Conservation (phyloP, 2,329 filamentous ascomycete genomes). For the Akanthomyces lecanii region DNA sequence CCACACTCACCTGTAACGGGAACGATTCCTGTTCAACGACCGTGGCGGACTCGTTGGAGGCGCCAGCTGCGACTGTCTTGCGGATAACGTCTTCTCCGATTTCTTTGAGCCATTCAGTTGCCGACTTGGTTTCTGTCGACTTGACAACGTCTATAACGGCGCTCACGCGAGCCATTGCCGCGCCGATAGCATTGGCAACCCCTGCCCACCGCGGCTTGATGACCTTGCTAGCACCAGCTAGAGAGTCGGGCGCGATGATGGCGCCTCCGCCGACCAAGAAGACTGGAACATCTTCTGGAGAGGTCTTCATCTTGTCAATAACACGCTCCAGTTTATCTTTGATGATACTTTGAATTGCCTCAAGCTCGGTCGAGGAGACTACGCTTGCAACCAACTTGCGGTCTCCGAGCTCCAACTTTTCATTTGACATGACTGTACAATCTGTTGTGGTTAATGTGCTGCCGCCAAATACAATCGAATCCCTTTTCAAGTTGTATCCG, state of each 20-base stretch:
- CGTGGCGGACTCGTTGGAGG: conserved; percentile 38
- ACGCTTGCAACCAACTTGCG: conserved; percentile 31
- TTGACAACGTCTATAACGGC: conserved; percentile 49
- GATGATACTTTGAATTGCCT: conserved; percentile 37
- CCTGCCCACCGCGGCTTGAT: conserved; percentile 53
- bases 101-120: conserved; percentile 34
- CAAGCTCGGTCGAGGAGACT: conserved; percentile 31
- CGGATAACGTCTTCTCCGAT: conserved; percentile 39
- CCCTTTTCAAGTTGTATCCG: conserved; percentile 50
- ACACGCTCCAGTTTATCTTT: conserved; percentile 50
- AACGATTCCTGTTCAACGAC: conserved; percentile 51
- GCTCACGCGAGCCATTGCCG: conserved; percentile 57
- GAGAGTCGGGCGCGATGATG: conserved; percentile 51
- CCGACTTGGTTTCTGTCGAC: conserved; percentile 40
- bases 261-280: conserved; percentile 62
- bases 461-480: conserved; percentile 55
- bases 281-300: conserved; percentile 54
- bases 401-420: conserved; percentile 38
- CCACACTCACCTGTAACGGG: conserved; percentile 43
- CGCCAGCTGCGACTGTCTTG: conserved; percentile 43
- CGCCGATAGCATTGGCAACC: conserved; percentile 62
- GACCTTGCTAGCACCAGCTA: conserved; percentile 53
- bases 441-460: conserved; percentile 57
- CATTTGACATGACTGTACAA: conserved; percentile 36
- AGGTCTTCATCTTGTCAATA: conserved; percentile 61